Conservation (phyloP, 1,284 basidiomycete genomes). For the Marasmius tenuissimus region DNA sequence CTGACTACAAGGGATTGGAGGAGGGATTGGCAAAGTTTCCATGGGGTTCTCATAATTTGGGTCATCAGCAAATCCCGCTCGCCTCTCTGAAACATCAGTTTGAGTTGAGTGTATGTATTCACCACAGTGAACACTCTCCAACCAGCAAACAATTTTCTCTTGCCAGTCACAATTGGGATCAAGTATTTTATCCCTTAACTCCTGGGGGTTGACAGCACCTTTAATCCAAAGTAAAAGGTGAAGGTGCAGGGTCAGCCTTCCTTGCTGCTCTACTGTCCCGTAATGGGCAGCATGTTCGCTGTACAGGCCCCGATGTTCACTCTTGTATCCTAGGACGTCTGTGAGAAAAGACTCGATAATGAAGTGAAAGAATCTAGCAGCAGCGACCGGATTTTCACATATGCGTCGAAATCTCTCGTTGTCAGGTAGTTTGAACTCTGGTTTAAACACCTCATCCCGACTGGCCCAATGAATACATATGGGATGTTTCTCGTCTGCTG, state of each 20-base stretch:
- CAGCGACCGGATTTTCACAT: slow-evolving; percentile 24
- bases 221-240: slow-evolving; percentile 31
- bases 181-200: slow-evolving; percentile 22
- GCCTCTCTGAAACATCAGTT: background rate
- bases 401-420: slow-evolving; percentile 13
- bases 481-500: slow-evolving; percentile 23
- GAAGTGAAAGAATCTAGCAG: slow-evolving; percentile 23
- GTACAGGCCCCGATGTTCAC: slow-evolving; percentile 18
- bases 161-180: slow-evolving; percentile 17
- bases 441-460: slow-evolving; percentile 9
- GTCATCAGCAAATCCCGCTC: no score
- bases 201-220: slow-evolving; percentile 23
- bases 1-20: slow-evolving; percentile 2
- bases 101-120: slow-evolving; percentile 13
- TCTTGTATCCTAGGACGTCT: slow-evolving; percentile 19
- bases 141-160: slow-evolving; percentile 12
- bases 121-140: slow-evolving; percentile 16
- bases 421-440: background rate
- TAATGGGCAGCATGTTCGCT: slow-evolving; percentile 30
- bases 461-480: slow-evolving; percentile 26
- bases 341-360: slow-evolving; percentile 23
- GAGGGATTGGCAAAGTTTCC: slow-evolving; percentile 9
- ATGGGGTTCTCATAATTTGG: slow-evolving; percentile 10
- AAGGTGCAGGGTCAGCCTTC: slow-evolving; percentile 30
- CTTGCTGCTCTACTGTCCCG: slow-evolving; percentile 37